Evolutionary conservation across 2,329 filamentous ascomycete species (phyloP).

Genomic region (Colletotrichum neosansevieriae): DNA sequence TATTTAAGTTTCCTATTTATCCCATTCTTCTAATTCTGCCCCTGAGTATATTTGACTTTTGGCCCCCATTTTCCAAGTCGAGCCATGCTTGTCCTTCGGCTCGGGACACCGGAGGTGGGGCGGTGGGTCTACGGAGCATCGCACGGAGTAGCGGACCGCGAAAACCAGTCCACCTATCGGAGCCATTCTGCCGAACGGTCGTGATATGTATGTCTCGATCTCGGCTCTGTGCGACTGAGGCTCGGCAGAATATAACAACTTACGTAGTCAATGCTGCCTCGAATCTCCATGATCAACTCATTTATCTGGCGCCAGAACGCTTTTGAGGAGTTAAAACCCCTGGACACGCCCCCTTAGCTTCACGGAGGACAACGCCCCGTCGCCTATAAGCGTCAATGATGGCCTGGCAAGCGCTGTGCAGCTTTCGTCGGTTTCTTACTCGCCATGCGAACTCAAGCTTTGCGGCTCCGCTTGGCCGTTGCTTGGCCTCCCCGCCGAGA

Average conservation of each 20-base stretch:
- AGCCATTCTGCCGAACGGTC: neutral
- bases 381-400: constrained; percentile 16
- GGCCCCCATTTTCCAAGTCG: constrained; percentile 4
- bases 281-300: neutral
- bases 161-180: constrained; percentile 15
- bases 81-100: constrained; percentile 20
- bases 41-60: constrained; percentile 26
- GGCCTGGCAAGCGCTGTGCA: neutral
- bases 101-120: neutral
- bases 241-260: neutral
- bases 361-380: constrained; percentile 1
- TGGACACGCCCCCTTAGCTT: neutral
- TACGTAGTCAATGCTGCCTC: constrained; percentile 1
- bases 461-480: constrained; percentile 22
- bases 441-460: constrained; percentile 2
- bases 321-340: neutral
- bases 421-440: neutral
- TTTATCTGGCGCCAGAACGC: neutral
- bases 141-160: constrained; percentile 10
- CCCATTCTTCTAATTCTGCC: neutral
- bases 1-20: constrained; percentile 7
- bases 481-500: neutral
- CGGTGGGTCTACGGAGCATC: constrained; percentile 17
- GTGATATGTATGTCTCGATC: neutral
- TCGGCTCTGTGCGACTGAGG: neutral